Percentiles rank a stretch among this genome's conserved stretches.
These are phyloP conservation scores for Voacanga thouarsii DNA, from an alignment of 257 asterid species.

Conservation along the genomic window DNA sequence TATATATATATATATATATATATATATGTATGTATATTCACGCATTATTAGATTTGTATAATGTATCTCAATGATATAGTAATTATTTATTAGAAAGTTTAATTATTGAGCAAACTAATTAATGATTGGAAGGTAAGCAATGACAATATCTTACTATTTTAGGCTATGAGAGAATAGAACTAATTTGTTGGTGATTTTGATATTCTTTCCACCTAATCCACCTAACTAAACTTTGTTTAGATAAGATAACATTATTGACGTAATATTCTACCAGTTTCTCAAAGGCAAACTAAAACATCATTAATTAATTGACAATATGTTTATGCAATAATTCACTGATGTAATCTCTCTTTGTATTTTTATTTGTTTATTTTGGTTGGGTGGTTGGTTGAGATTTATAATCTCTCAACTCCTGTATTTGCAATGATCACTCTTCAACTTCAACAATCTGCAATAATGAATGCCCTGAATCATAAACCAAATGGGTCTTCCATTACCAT, in stretches of 20 bases:
- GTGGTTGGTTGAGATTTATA: neutral
- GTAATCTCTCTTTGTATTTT: neutral
- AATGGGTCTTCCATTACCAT: too few relatives aligned
- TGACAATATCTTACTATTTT: neutral
- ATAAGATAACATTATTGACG: neutral
- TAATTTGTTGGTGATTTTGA: neutral
- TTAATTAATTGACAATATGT: neutral
- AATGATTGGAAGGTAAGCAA: neutral
- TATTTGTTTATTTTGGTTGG: neutral
- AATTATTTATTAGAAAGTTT: neutral
- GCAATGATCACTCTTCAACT: neutral
- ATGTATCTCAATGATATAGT: neutral
- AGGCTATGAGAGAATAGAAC: neutral
- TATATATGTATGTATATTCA: too few relatives aligned
- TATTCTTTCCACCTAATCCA: conserved; percentile 10
- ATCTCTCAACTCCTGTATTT: neutral
- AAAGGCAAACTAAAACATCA: neutral
- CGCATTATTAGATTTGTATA: neutral
- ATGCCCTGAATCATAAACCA: too few relatives aligned
- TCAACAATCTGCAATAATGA: neutral
- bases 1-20: too few relatives aligned
- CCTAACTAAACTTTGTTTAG: neutral
- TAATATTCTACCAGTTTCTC: neutral
- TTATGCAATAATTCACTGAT: neutral
- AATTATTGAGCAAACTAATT: neutral